Conservation (phyloP, 2,329 filamentous ascomycete species). For the Stagonosporopsis chrysanthemi region DNA sequence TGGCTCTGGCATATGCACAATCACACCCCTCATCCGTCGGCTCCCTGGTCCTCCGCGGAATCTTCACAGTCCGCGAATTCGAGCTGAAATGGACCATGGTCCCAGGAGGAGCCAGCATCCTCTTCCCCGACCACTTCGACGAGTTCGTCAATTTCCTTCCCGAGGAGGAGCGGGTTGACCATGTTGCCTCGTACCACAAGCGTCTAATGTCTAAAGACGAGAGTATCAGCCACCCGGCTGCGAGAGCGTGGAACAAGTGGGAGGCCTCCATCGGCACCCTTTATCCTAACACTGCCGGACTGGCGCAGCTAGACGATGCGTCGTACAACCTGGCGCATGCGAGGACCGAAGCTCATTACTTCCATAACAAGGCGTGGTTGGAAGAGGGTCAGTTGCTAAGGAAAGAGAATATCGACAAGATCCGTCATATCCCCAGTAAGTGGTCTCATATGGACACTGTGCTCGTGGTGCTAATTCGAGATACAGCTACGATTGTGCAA, state of each 20-base stretch:
- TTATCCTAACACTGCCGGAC: constrained; percentile 23
- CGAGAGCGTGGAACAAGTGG: constrained; percentile 49
- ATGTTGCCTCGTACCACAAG: constrained; percentile 51
- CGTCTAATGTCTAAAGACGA: constrained; percentile 48
- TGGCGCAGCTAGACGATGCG: constrained; percentile 42
- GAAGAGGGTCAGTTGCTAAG: constrained; percentile 52
- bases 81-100: constrained; percentile 51
- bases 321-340: constrained; percentile 48
- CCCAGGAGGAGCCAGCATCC: constrained; percentile 36
- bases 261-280: constrained; percentile 45
- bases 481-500: constrained; percentile 51
- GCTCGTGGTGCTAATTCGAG: not conserved
- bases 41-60: constrained; percentile 53
- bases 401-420: constrained; percentile 45
- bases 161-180: constrained; percentile 48
- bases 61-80: constrained; percentile 50
- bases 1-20: constrained; percentile 56
- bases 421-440: constrained; percentile 46
- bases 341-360: constrained; percentile 55
- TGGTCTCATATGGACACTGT: not conserved
- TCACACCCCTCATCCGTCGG: constrained; percentile 50
- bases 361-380: constrained; percentile 53
- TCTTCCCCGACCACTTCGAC: constrained; percentile 54
- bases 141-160: constrained; percentile 48
- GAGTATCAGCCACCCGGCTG: constrained; percentile 40